Evolutionary conservation across 768 basidiomycete genomes (phyloP).

Genomic region (Pleurotus giganteus): DNA sequence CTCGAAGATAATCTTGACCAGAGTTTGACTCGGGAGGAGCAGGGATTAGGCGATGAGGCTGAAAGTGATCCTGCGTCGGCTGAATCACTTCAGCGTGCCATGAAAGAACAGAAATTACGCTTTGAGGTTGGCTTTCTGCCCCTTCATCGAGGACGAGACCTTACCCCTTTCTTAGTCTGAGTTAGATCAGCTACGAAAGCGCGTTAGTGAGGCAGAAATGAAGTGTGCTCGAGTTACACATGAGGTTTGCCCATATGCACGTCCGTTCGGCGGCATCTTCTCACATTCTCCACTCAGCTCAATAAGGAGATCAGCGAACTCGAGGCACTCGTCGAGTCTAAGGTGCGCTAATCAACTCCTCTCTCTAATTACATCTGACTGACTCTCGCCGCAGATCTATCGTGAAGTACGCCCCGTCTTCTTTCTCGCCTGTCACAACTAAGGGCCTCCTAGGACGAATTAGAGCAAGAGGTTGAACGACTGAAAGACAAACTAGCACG

Average conservation of each 20-base stretch:
- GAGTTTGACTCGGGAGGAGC: constrained; percentile 51
- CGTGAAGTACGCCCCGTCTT: constrained; percentile 52
- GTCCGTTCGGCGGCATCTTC: not conserved
- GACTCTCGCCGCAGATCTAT: constrained; percentile 58
- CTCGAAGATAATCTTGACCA: constrained; percentile 77
- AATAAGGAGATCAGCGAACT: constrained; percentile 92
- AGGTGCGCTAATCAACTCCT: constrained; percentile 44
- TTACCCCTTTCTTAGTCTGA: constrained; percentile 42
- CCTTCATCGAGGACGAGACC: not conserved
- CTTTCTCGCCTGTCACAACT: constrained; percentile 3
- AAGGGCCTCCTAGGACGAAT: constrained; percentile 58
- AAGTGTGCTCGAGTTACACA: constrained; percentile 69
- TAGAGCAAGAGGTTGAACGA: constrained; percentile 80
- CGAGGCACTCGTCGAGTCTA: constrained; percentile 91
- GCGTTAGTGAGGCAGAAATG: constrained; percentile 67
- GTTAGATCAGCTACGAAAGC: constrained; percentile 68
- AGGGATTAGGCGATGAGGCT: constrained; percentile 16
- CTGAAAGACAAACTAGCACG: constrained; percentile 69
- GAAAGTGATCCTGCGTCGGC: constrained; percentile 23
- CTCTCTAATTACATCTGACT: not conserved
- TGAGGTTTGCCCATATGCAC: constrained; percentile 47
- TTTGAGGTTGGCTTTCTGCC: constrained; percentile 43
- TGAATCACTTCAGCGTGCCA: constrained; percentile 36
- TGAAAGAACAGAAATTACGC: constrained; percentile 48
- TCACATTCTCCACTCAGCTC: constrained; percentile 45